Percentiles rank a stretch among this genome's conserved stretches.
These are phyloP conservation scores for Trichophyton benhamiae DNA, from an alignment of 2,329 filamentous ascomycete species.

Conservation along the genomic window DNA sequence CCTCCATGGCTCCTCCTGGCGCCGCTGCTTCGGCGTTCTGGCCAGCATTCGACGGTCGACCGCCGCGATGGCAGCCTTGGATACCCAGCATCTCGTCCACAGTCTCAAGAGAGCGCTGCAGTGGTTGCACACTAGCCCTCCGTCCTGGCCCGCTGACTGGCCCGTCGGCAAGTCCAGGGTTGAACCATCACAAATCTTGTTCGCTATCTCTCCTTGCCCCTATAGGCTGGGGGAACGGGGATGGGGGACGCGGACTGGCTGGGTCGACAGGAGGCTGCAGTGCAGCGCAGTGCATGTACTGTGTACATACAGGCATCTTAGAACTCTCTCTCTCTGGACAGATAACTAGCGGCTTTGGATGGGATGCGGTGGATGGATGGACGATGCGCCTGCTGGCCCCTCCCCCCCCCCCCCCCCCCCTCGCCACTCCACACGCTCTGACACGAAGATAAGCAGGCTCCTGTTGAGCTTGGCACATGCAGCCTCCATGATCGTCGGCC, in stretches of 20 bases:
- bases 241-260: neutral
- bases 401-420: neutral
- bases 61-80: constrained; percentile 1
- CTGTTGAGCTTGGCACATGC: neutral
- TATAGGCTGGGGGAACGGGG: neutral
- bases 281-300: neutral
- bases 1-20: neutral
- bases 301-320: neutral
- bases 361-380: too few species aligned
- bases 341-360: neutral
- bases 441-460: neutral
- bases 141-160: neutral
- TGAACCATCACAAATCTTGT: neutral
- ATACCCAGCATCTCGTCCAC: neutral
- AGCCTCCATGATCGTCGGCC: neutral
- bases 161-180: neutral
- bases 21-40: neutral
- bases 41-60: neutral
- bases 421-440: neutral
- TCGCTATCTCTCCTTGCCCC: neutral
- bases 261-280: neutral
- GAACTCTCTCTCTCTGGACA: neutral
- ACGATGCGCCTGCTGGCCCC: neutral
- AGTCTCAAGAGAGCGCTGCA: neutral
- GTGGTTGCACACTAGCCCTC: constrained; percentile 1